Base-by-base conservation (phyloP, 768 basidiomycete genomes). In the Neoboletus magnificus region DNA sequence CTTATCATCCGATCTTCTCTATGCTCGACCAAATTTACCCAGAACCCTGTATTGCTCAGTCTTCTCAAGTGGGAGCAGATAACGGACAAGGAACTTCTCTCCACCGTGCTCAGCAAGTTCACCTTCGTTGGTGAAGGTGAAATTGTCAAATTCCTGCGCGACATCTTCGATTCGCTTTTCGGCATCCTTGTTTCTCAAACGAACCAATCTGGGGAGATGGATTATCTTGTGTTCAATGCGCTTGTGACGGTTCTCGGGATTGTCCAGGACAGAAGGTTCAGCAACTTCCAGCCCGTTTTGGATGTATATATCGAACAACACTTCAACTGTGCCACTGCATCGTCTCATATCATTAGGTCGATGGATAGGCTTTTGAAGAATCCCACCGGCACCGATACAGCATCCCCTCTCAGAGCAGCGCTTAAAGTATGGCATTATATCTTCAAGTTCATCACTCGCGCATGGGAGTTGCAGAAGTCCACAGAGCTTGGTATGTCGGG, bases 371-470 rank as follows among this genome's bases (percentile, higher is more conserved):
- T 97, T 15, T 77, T 98, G 39, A 76, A 76, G 35, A 82, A 87
- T 62, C 91, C 92, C 13, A 83, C 86, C 0, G 81, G 84, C 22
- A 73, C 77, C 10, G 89, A 91, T 23, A 83, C 81, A 4, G 93
- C 89, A 0, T 86, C 89, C 18, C 81, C 83, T 6, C 79, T 98
- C 52, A 86, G 95, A 33, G 86, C 92, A 12, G 90, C 94, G 16
- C 77, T 98, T 57, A 98, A 98, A 70, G 96, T 98, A 30, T 96
- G 93, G 93, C 89, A 93, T 66, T 93, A 95, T 66, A 85, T 98
- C 62, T 92, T 98, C 83, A 91, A 91, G 68, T 92, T 98, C 72
- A 89, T 97, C 65, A 85, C 90, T 16, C 82, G 91, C n/a, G 87
- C 94, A 3, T 79, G 94, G 35, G 92, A 93, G 64, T 70, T 96